Conservation (phyloP, 805 yeast species). For the Cyberlindnera mycetangii region DNA sequence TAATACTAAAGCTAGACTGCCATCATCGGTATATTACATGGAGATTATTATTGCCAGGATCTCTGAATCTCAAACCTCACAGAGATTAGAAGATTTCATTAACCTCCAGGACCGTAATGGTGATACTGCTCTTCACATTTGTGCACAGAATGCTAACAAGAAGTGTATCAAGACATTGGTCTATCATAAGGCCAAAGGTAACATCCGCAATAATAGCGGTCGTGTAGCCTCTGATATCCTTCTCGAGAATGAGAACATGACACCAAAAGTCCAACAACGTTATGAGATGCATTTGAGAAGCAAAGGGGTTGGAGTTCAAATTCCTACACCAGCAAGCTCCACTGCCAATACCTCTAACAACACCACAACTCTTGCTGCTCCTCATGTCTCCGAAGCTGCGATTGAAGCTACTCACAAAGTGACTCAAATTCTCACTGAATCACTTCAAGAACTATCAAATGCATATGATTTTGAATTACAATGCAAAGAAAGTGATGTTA, state of each 20-base stretch:
- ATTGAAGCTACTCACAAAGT: conserved; percentile 50
- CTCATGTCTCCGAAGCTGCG: conserved; percentile 52
- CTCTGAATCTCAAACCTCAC: conserved; percentile 59
- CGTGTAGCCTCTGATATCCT: conserved; percentile 25
- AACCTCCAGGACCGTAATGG: conserved; percentile 75
- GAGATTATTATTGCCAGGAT: conserved; percentile 73
- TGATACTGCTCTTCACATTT: conserved; percentile 74
- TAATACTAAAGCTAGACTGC: conserved; percentile 60
- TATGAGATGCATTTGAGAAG: conserved; percentile 24
- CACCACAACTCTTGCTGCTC: conserved; percentile 25
- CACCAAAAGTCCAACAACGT: conserved; percentile 25
- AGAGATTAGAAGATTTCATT: conserved; percentile 54
- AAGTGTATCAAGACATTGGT: conserved; percentile 48
- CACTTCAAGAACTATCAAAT: conserved; percentile 43
- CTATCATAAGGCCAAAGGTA: conserved; percentile 45
- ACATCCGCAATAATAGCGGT: conserved; percentile 36
- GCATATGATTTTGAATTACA: conserved; percentile 55
- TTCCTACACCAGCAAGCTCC: conserved; percentile 11
- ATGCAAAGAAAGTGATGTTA: conserved; percentile 50
- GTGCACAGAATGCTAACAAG: conserved; percentile 57
- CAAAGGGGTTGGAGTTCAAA: conserved; percentile 7
- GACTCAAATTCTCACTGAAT: conserved; percentile 47
- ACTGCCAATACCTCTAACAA: conserved; percentile 4
- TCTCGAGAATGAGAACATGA: conserved; percentile 26
- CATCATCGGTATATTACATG: conserved; percentile 80